These are phyloP conservation scores for Drechslerella coelobrocha DNA, from an alignment of 2,329 filamentous ascomycete genomes.

Conservation along the genomic window DNA sequence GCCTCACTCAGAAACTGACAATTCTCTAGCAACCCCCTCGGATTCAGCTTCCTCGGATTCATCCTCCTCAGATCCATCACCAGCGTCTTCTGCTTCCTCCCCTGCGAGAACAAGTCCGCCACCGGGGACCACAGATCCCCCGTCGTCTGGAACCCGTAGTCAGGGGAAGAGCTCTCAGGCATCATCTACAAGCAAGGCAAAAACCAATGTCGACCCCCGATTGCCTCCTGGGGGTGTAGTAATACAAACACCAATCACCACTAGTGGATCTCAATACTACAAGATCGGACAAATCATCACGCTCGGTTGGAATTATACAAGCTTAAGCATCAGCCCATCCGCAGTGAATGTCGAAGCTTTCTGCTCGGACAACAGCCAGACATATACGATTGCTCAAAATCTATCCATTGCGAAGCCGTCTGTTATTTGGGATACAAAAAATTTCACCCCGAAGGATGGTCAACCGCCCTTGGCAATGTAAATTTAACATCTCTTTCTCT, in stretches of 20 bases:
- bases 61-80: slow-evolving; percentile 13
- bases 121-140: slow-evolving; percentile 8
- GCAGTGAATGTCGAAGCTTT: slow-evolving; percentile 69
- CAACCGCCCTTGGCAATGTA: slow-evolving; percentile 58
- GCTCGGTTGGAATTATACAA: slow-evolving; percentile 74
- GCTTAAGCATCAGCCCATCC: slow-evolving; percentile 66
- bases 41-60: not conserved
- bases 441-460: slow-evolving; percentile 21
- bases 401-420: slow-evolving; percentile 64
- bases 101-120: slow-evolving; percentile 21
- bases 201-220: slow-evolving; percentile 29
- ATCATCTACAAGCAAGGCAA: slow-evolving; percentile 20
- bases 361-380: slow-evolving; percentile 65
- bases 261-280: slow-evolving; percentile 66
- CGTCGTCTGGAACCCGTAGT: slow-evolving; percentile 8
- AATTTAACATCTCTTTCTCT: slow-evolving; percentile 54
- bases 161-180: slow-evolving; percentile 1
- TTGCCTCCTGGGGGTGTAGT: slow-evolving; percentile 65
- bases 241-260: slow-evolving; percentile 67
- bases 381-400: slow-evolving; percentile 69
- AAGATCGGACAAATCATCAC: slow-evolving; percentile 70
- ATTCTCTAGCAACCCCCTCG: not conserved
- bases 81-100: slow-evolving; percentile 15
- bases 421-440: slow-evolving; percentile 68
- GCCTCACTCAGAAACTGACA: not conserved